Evolutionary conservation across 1,139 yeast genomes (phyloP), one percentile per base, ranked within the genome.

Genomic region (Debaryomyces psychrophilus): DNA sequence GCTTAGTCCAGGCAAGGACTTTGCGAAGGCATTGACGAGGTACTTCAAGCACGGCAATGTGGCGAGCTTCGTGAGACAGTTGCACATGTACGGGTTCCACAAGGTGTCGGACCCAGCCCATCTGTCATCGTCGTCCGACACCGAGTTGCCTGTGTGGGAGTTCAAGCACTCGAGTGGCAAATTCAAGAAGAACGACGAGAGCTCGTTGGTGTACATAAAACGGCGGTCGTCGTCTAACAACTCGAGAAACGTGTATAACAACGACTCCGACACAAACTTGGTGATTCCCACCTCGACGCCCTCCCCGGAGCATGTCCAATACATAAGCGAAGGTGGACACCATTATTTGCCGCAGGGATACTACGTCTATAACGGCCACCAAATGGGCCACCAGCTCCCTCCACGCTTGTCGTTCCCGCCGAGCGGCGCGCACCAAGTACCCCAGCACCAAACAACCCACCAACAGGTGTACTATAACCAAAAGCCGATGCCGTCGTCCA

Each of bases 161-260:
- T 92, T 92, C 68, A 85, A 85, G 53, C 99, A 92, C 60, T 83
- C 87, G 38, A 81, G 85, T 34, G 96, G 95, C 5, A 71, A 76
- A 48, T 92, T 92, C 66, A 80, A 77, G 55, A 84, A 88, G 50
- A 90, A 89, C 46, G 93, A 90, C 60, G 82, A 83, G 49, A 82
- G 77, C 38, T 74, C 83, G 8, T 68, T 89, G 45, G 71, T 82
- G 11, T 74, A 78, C 41, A 89, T 89, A 54, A 88, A 86, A 59
- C 72, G 96, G 50, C 71, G 96, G 38, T 73, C 81, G 41, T 67
- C 71, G 44, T 63, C 69, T 44, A 69, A 68, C 51, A 54, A 59
- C 43, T 55, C 60, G 31, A 53, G 65, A 34, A 53, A 53, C 43
- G 51, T 51, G 40, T 50, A 48, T 40, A 42, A 44, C 34, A 45